phyloP scores from a whole-genome alignment of 2,329 filamentous ascomycete species.

The Talaromyces funiculosus region DNA sequence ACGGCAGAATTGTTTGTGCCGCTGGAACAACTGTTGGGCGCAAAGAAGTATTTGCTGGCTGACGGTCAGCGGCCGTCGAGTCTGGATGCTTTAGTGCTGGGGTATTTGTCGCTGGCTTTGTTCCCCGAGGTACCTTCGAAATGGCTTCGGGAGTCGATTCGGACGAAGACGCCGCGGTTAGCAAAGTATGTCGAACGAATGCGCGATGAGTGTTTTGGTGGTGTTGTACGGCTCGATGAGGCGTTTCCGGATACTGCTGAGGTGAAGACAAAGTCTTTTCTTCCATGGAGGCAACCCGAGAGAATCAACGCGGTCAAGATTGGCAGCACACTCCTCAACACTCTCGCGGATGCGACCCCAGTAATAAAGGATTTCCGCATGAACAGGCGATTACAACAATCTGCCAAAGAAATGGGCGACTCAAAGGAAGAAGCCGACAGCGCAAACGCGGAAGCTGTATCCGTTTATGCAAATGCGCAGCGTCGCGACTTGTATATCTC shows the following conservation, averaged over 20 bases:
- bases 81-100: conserved; percentile 74
- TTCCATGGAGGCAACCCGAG: conserved; percentile 34
- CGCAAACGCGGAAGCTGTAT: conserved; percentile 23
- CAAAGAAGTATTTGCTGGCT: conserved; percentile 53
- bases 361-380: conserved; percentile 32
- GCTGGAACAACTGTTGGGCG: conserved; percentile 57
- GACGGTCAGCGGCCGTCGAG: conserved; percentile 49
- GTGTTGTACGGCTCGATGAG: conserved; percentile 19
- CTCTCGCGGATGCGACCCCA: conserved; percentile 33
- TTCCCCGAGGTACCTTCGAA: conserved; percentile 55
- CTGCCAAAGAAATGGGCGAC: conserved; percentile 18
- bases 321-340: conserved; percentile 30
- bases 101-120: conserved; percentile 71
- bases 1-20: conserved; percentile 67
- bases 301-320: conserved; percentile 28
- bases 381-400: conserved; percentile 33
- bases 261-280: background rate
- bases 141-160: conserved; percentile 57
- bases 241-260: conserved; percentile 16
- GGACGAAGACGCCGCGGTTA: conserved; percentile 43
- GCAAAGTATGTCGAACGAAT: conserved; percentile 42
- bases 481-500: conserved; percentile 34
- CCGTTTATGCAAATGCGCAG: conserved; percentile 20
- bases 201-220: conserved; percentile 34
- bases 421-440: conserved; percentile 21